These are phyloP conservation scores for Lodderomyces parapsilosis DNA, from an alignment of 1,139 yeast genomes.

Conservation along the genomic window DNA sequence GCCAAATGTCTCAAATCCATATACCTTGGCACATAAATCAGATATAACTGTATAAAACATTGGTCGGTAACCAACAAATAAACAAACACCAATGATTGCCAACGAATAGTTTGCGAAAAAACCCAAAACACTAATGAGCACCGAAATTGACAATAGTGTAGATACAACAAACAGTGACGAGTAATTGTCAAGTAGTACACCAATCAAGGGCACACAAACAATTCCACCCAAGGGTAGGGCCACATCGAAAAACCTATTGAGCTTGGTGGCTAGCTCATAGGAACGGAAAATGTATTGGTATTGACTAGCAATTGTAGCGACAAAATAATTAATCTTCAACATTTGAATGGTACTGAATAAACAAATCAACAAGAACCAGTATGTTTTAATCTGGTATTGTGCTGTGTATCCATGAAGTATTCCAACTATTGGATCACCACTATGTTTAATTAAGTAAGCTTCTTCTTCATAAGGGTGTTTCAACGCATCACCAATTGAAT, in stretches of 20 bases:
- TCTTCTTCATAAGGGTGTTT: constrained; percentile 46
- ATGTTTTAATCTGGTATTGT: constrained; percentile 37
- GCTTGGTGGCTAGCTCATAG: constrained; percentile 22
- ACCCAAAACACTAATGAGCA: constrained; percentile 38
- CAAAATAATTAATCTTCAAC: constrained; percentile 47
- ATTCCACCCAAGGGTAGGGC: constrained; percentile 49
- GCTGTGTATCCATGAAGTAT: constrained; percentile 45
- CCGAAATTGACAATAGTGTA: constrained; percentile 30
- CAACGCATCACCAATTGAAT: constrained; percentile 47
- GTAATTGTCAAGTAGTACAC: constrained; percentile 37
- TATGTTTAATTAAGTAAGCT: constrained; percentile 24
- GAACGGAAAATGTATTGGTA: constrained; percentile 40
- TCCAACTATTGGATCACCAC: constrained; percentile 43
- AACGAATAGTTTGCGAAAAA: constrained; percentile 28
- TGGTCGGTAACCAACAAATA: constrained; percentile 45
- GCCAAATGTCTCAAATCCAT: constrained; percentile 50
- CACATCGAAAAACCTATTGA: constrained; percentile 41
- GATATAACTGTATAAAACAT: constrained; percentile 45
- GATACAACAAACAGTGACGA: constrained; percentile 35
- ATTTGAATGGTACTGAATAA: constrained; percentile 41
- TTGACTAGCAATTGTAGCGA: constrained; percentile 46
- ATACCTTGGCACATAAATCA: constrained; percentile 48
- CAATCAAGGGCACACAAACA: constrained; percentile 43
- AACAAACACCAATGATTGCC: constrained; percentile 34
- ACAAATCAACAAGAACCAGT: constrained; percentile 44